A percentile compares a stretch with the other conserved stretches of the same genome.
These are phyloP conservation scores for Cyclotella cryptica DNA, from an alignment of 108 stramenopile species.

Conservation along the genomic window DNA sequence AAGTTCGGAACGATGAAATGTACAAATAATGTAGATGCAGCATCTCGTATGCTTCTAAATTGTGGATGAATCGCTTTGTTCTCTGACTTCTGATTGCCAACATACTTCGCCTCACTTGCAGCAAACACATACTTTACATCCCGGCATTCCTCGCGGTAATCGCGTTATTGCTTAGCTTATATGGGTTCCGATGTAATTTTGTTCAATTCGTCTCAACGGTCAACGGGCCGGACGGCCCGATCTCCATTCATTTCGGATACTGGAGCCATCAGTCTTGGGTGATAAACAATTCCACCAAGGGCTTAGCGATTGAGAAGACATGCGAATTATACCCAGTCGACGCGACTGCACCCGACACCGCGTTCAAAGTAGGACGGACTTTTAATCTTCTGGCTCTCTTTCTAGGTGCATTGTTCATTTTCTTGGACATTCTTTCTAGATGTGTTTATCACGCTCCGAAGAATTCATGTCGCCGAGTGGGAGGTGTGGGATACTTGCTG, in stretches of 20 bases:
- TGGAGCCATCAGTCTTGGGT: constrained; percentile 10
- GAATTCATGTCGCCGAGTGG: not conserved
- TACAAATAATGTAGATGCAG: too few species aligned
- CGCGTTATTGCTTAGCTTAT: not conserved
- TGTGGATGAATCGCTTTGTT: not conserved
- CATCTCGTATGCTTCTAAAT: not conserved
- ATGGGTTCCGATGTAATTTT: constrained; percentile 6
- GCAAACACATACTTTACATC: not conserved
- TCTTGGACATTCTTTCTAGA: constrained; percentile 3
- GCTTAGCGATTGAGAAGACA: not conserved
- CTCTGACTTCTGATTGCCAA: too few species aligned
- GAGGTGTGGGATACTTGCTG: constrained; percentile 1
- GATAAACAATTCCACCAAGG: not conserved
- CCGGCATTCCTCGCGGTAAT: not conserved
- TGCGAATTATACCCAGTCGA: not conserved
- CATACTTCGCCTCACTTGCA: not conserved
- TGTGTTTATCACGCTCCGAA: not conserved
- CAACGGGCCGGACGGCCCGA: not conserved
- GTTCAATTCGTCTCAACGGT: not conserved
- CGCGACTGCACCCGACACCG: not conserved
- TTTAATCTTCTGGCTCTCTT: constrained; percentile 2
- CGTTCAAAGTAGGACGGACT: constrained; percentile 10
- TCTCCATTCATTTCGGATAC: constrained; percentile 12
- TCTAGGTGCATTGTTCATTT: constrained; percentile 1
- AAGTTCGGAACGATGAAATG: not conserved